Base-by-base conservation (phyloP, 1,284 basidiomycete species). In the Blastosporella zonata region DNA sequence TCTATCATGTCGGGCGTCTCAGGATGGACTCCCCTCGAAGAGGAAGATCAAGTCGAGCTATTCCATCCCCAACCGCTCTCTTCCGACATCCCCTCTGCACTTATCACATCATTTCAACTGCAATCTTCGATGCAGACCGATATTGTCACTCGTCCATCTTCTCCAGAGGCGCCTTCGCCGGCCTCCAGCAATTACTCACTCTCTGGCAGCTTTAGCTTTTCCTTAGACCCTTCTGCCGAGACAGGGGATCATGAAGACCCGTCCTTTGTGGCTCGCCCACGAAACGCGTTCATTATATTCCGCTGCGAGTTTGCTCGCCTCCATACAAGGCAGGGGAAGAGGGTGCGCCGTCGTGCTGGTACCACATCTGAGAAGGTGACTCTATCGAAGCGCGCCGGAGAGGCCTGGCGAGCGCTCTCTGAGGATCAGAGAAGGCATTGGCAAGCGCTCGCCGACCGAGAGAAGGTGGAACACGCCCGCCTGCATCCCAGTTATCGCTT, bases 271-370 rank as follows among this genome's bases (percentile, higher is more conserved):
- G 87, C 90, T 37, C 82, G 92, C 7, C 92, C 93, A 1, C 79
- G 85, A 6, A 95, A 95, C 62, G 82, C 90, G 22, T 95, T 93
- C 70, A 93, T 95, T 64, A 79, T 94, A 54, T 95, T 92, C 67
- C 83, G 92, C 22, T 85, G 85, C 56, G 82, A 90, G 58, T 91
- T 83, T 58, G 76, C 75, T 25, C 63, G 61, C 25, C 58, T 61
- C 28, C 66, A 75, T 50, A 62, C 66, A 13, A 65, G 63, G 31
- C 57, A 63, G 46, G 65, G 66, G 2, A 67, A 66, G 37, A 62
- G 65, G 25, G 58, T 61, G 33, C 58, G 66, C 28, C 61, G 63
- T 37, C 55, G 59, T 15, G 60, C 62, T 20, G 68, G 67, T 22
- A 44, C 60, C 6, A 61, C 61, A 21, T 47, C 59, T 3, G 67